Evolutionary conservation across 2,329 filamentous ascomycete genomes (phyloP), one percentile per base, ranked within the genome.

Genomic region (Trichoderma citrinoviride): DNA sequence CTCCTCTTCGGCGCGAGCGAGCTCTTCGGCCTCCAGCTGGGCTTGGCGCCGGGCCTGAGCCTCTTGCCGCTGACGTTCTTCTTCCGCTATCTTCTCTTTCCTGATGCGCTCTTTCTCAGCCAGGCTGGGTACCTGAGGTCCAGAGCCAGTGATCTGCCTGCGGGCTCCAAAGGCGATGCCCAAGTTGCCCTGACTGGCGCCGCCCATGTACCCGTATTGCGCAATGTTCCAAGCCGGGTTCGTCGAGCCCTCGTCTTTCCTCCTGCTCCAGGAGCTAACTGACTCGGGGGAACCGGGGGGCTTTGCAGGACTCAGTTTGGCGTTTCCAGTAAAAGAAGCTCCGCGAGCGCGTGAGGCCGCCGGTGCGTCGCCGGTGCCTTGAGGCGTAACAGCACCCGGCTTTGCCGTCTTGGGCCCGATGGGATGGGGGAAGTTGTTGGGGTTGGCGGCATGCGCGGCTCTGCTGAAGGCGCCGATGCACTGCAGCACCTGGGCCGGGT

Each of bases 151-250:
- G 74, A 99, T 98, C 78, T 99, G 95, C 66, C 95, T 87, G 71
- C 93, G 87, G 19, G 89, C 92, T 64, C 95, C 95, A 77, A 98
- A 98, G 12, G 91, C 87, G 70, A 99, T 92, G 19, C 95, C 95
- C 67, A 97, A 87, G 71, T 96, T 98, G 3, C 92, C 94, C 76
- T 99, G 95, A 73, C 92, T 97, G 27, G 95, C 95, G 55, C 95
- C 95, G 65, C 95, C 95, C 90, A 98, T 95, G 77, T 97, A 99
- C 7, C 95, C 93, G 74, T 99, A 99, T 75, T 99, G 95, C 65
- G 93, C 90, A 71, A 98, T 98, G 75, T 98, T 99, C 95, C 95
- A 99, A 1, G 95, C 95, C 0, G 95, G 95, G 27, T 89, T 84
- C 1, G 93, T 97, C 50, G 83, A 84, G 17, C 86, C 86, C 76